A percentile compares a stretch with the other conserved stretches of the same genome.
Evolutionary conservation across 768 basidiomycete species (phyloP).

Genomic region (Pisolithus marmoratus): DNA sequence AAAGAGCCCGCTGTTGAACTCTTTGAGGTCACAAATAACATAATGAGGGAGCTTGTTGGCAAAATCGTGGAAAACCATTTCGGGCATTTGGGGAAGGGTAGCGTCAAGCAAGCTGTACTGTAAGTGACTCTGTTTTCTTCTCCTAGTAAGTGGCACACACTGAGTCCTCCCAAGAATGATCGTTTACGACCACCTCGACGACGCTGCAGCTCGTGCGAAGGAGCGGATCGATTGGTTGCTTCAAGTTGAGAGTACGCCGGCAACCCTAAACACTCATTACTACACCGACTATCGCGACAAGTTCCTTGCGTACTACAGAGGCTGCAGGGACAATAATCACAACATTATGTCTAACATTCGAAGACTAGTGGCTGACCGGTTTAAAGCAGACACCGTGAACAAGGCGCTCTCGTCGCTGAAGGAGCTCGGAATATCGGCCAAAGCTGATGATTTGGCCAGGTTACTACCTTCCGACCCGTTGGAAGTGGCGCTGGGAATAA

Average conservation of each 20-base stretch:
- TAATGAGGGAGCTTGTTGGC: constrained; percentile 36
- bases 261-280: constrained; percentile 50
- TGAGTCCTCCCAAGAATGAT: constrained; percentile 33
- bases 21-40: constrained; percentile 34
- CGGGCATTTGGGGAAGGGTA: constrained; percentile 44
- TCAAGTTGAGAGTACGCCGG: constrained; percentile 41
- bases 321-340: constrained; percentile 5
- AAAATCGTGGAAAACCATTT: constrained; percentile 47
- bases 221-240: constrained; percentile 45
- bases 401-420: constrained; percentile 19
- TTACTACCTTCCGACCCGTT: constrained; percentile 45
- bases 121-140: constrained; percentile 22
- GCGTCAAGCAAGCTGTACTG: constrained; percentile 44
- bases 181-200: constrained; percentile 45
- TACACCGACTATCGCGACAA: constrained; percentile 44
- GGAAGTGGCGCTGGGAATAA: constrained; percentile 57
- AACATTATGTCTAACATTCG: background rate
- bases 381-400: background rate
- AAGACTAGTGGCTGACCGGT: constrained; percentile 14
- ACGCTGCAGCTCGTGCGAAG: constrained; percentile 35
- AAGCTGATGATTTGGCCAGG: constrained; percentile 41
- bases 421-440: constrained; percentile 25
- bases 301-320: constrained; percentile 46
- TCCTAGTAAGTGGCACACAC: no score
- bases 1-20: constrained; percentile 38